Evolutionary conservation across 2,329 filamentous ascomycete species (phyloP), one percentile per base, ranked within the genome.

Genomic region (Onygenales sp.): DNA sequence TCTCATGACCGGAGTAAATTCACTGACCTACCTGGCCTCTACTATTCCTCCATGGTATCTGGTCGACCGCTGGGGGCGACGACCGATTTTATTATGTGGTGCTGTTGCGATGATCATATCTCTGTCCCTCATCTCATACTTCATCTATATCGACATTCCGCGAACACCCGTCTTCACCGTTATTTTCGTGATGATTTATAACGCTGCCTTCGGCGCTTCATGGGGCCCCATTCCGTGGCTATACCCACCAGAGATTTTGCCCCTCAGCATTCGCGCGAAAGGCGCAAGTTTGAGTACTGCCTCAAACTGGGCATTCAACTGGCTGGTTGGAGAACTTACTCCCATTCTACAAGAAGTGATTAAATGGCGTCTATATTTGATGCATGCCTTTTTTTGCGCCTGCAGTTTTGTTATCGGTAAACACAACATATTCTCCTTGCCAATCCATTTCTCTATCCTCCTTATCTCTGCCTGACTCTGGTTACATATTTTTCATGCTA

Each of bases 171-270:
- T 81, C 6, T 72, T 95, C 67, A 93, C 96, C 2, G 93, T 97
- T 49, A 72, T 95, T 50, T 95, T 94, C 64, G 93, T 98, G 66
- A 95, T 97, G 87, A 86, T 96, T 49, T 98, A 97, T 75, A 98
- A 98, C 65, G 93, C 92, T 5, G 87, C 93, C 7, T 98, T 97
- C 68, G 93, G 93, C 47, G 95, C 91, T 66, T 87, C 84, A n/a
- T 98, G 93, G 93, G 93, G 93, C 14, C 93, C 93, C 1, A 95
- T 98, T 57, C 93, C 93, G 7, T 98, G 93, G 93, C 77, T 98
- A 13, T 97, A 97, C 69, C 93, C 93, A 11, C 93, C 93, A n/a
- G 93, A 98, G 78, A 98, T 98, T 73, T 78, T 98, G 43, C 93
- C 93, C 4, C 78, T 98, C 56, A 96, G 90, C 75, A 96, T 97